Evolutionary conservation across 208 protist genomes (phyloP).

Genomic region (Trypanosoma platydactyli): DNA sequence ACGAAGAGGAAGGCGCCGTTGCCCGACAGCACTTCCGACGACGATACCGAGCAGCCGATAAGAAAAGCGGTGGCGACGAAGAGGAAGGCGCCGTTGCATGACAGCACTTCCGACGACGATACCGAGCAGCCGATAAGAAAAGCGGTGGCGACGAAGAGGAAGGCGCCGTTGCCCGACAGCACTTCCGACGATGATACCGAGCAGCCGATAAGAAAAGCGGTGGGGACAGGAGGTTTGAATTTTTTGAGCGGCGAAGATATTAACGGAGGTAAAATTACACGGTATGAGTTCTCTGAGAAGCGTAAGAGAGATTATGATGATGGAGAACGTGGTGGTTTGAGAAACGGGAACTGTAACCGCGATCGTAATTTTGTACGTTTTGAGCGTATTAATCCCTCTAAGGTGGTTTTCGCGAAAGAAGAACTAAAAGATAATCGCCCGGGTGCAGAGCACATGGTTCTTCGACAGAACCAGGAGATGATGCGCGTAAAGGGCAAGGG

Average conservation of each 20-base stretch:
- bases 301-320: background rate
- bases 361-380: slow-evolving; percentile 39
- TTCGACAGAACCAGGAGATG: slow-evolving; percentile 89
- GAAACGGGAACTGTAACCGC: slow-evolving; percentile 2
- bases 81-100: slow-evolving; percentile 42
- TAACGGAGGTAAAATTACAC: background rate
- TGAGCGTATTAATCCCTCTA: slow-evolving; percentile 73
- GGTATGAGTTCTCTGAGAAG: background rate
- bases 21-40: slow-evolving; percentile 36
- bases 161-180: slow-evolving; percentile 32
- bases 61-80: slow-evolving; percentile 35
- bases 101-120: slow-evolving; percentile 24
- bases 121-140: background rate
- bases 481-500: slow-evolving; percentile 83
- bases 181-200: slow-evolving; percentile 30
- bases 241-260: slow-evolving; percentile 1
- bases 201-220: slow-evolving; percentile 16
- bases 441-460: slow-evolving; percentile 54
- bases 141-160: slow-evolving; percentile 13
- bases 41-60: slow-evolving; percentile 61
- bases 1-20: slow-evolving; percentile 31
- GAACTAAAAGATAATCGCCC: slow-evolving; percentile 69
- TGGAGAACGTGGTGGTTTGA: background rate
- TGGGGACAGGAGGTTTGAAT: slow-evolving; percentile 13
- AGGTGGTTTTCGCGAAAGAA: slow-evolving; percentile 62